Base-by-base conservation (phyloP, 108 stramenopile genomes). In the Skeletonema menzelii region DNA sequence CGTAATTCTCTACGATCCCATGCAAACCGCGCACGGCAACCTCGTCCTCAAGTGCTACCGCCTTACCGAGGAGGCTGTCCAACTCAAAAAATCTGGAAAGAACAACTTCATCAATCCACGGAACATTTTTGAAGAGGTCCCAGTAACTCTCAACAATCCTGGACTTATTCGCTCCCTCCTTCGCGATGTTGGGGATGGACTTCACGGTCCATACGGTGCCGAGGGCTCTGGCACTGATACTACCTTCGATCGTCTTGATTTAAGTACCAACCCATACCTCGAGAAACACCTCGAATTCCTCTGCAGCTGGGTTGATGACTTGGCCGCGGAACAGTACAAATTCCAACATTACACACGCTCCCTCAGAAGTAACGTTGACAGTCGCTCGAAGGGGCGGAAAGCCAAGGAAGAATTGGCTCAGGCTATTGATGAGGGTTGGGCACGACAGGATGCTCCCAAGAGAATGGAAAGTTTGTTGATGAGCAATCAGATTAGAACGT, bases 1-100 rank as follows among this genome's bases (percentile, higher is more conserved):
- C 22, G 97, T 98, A 38, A 79, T 99, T 27, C 76, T 99, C 12
- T 99, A 98, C 83, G 99, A 99, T 85, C 97, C 99, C 19, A 81
- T 95, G 67, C 95, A 96, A 85, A 95, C 97, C 15, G 77, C 91
- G 8, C 84, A 89, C 60, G 99, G 99, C 8, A 87, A 91, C 56
- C 85, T 99, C 55, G 80, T 73, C 27, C 77, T 99, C 74, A 97
- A 97, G 75, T 96, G 96, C 35, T 95, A 89, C 79, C 93, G 96
- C 40, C 89, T 99, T 32, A 90, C 96, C 13, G 92, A 98, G 27
- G 88, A 90, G 65, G 92, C 82, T 79, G 76, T 98, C 67, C 77
- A 87, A 59, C 68, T 89, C 35, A 93, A 91, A 70, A 53, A 78
- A 57, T 64, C 75, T 30, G 89, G 83, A 8, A 73, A 62, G 47